Percentiles rank a stretch among this genome's conserved stretches.
Evolutionary conservation across 164 flowering plant genomes (phyloP).

Genomic region (Tinospora cordifolia): DNA sequence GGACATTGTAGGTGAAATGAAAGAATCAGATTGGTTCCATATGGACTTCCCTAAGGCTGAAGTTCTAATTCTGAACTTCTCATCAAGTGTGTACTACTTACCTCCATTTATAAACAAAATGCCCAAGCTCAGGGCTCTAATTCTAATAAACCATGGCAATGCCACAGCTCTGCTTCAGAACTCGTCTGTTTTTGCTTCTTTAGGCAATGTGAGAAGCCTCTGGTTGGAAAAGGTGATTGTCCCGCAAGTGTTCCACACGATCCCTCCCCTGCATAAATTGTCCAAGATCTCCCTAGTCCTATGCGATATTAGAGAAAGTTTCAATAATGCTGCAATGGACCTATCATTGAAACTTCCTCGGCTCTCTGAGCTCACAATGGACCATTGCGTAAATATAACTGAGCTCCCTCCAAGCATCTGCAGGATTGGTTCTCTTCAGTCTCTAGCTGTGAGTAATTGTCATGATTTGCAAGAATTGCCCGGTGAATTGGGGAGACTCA

Average conservation of each 20-base stretch:
- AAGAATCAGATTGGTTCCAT: conserved; percentile 48
- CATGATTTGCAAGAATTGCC: conserved; percentile 51
- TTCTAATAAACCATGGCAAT: conserved; percentile 41
- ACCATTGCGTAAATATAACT: conserved; percentile 55
- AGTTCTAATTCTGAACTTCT: conserved; percentile 65
- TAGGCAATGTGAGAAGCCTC: conserved; percentile 50
- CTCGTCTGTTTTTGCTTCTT: conserved; percentile 30
- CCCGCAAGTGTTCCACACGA: conserved; percentile 26
- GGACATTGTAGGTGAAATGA: conserved; percentile 53
- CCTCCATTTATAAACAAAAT: conserved; percentile 61
- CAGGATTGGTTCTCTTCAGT: conserved; percentile 31
- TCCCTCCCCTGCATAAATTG: conserved; percentile 32
- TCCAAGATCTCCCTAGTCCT: conserved; percentile 52
- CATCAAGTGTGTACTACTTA: conserved; percentile 40
- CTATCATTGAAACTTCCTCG: conserved; percentile 43
- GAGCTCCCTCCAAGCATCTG: conserved; percentile 49
- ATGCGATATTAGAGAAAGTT: conserved; percentile 40
- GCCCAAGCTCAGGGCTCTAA: conserved; percentile 58
- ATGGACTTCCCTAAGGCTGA: conserved; percentile 73
- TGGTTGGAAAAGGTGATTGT: conserved; percentile 66
- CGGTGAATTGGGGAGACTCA: conserved; percentile 34
- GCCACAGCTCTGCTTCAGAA: conserved; percentile 36
- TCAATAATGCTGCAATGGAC: conserved; percentile 25
- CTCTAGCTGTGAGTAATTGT: conserved; percentile 64
- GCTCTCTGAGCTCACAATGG: conserved; percentile 56